Base-by-base conservation (phyloP, 2,329 filamentous ascomycete genomes). In the Zymoseptoria crescenta region DNA sequence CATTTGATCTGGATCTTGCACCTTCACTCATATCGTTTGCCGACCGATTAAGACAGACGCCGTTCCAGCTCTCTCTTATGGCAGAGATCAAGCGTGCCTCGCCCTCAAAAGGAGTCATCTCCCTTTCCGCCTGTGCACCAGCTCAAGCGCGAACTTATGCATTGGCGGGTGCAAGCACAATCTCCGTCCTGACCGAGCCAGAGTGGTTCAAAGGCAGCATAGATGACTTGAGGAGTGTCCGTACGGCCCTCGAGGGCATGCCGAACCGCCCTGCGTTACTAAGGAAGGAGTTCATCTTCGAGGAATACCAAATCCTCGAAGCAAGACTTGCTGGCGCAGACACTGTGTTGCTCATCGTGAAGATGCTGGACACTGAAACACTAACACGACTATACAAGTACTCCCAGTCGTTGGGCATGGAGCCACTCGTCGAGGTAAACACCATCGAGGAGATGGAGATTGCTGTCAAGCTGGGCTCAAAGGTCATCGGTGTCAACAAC, bases 151-250 rank as follows among this genome's bases (percentile, higher is more conserved):
- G 87, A 64, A 91, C 88, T 66, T 99, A 99, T 73, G 94, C 95
- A 8, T 82, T 94, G 55, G 92, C 94, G 6, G 95, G 94, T 13
- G 94, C 94, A 53, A 97, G 93, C 72, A 91, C 96, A 48, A 99
- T 99, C 65, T 97, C 94, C 1, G 94, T 99, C n/a, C 82, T 99
- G 52, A 99, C 94, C 0, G 94, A 99, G 75, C 94, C 95, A 0
- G 89, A 97, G 71, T 99, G 94, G 94, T 99, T 99, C 80, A 97
- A 96, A 77, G 94, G 94, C 53, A 96, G 88, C 74, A 92, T 99
- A 61, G 93, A 99, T 59, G 94, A 99, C 72, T 78, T 99, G 56
- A 85, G 89, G 61, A 85, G 87, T 35, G 94, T 97, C 29, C 85
- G 94, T 51, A 89, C 93, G 74, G 91, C 89, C 54, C 78, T 99